phyloP scores from a whole-genome alignment of 768 basidiomycete genomes.

The Leccinum uliginosum region DNA sequence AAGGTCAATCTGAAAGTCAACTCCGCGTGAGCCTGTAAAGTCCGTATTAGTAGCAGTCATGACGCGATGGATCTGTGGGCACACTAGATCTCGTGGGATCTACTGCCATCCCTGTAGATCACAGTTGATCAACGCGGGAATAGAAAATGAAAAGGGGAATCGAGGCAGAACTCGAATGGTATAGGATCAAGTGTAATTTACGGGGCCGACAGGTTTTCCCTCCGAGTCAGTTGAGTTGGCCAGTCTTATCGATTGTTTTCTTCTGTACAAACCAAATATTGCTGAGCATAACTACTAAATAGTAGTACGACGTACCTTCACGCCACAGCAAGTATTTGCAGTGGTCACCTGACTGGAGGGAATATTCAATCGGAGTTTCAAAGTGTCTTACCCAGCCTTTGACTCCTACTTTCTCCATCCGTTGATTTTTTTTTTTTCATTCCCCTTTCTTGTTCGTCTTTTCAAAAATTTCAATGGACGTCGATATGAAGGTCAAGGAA shows the following conservation, averaged over 20 bases:
- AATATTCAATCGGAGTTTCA: slow-evolving; percentile 18
- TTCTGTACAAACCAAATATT: too few relatives aligned
- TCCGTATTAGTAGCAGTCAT: not conserved
- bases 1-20: not conserved
- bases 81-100: not conserved
- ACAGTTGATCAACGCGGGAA: not conserved
- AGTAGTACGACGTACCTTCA: too few relatives aligned
- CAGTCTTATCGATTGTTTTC: too few relatives aligned
- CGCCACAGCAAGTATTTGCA: too few relatives aligned
- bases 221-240: not conserved
- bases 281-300: too few relatives aligned
- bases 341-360: slow-evolving; percentile 15
- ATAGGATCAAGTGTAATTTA: too few relatives aligned
- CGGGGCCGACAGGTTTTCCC: not conserved
- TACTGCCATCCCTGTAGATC: not conserved
- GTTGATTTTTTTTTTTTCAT: not conserved
- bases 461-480: slow-evolving; percentile 54
- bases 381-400: slow-evolving; percentile 5
- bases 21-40: slow-evolving; percentile 2
- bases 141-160: not conserved
- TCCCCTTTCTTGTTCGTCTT: not conserved
- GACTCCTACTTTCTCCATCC: slow-evolving; percentile 9
- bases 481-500: slow-evolving; percentile 79
- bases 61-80: not conserved
- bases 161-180: not conserved